Base-by-base conservation (phyloP, 441 rosid species). In the Aleurites moluccanus region DNA sequence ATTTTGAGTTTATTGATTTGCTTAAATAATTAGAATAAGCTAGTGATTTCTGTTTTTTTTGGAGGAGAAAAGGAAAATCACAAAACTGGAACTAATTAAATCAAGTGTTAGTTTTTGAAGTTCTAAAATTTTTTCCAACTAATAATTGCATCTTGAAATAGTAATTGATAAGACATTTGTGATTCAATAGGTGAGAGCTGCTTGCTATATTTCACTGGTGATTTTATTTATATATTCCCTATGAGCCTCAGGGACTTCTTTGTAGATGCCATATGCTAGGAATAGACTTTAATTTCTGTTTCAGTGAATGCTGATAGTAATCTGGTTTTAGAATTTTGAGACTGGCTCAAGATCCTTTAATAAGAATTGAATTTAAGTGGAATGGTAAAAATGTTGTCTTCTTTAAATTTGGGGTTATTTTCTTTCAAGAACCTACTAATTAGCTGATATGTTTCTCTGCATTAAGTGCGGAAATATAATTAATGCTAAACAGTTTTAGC, bases 21-120 rank as follows among this genome's bases (percentile, higher is more conserved):
- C 68, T 64, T 40, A n/a, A 64, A 5, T 64, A 52, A 52, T 21
- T 56, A 8, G 60, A 56, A 56, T 55, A 55, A 55, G 60, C 28
- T 55, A 8, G 11, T 27, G 18, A 15, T 27, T 60, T 23, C n/a
- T n/a, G n/a, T 60, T 59, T 27, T 5, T 60, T 60, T 16, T 35
- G 6, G 40, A 28, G 64, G 9, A 27, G 28, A 60, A 2, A 60
- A 15, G 13, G 20, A 15, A 30, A 30, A 60, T 13, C 11, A 57
- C 21, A 67, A 25, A 45, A 14, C 35, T 27, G 38, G 57, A 67
- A 67, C 10, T 47, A 44, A 44, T 5, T 42, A 13, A 66, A n/a
- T 35, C 3, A 16, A 10, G 45, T 42, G 20, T 10, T 44, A 44
- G 20, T 44, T 33, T 38, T 25, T 23, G n/a, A 44, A 66, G 70